These are phyloP conservation scores for Melanomma pulvis-pyrius DNA, from an alignment of 495 filamentous ascomycete species.

Conservation along the genomic window DNA sequence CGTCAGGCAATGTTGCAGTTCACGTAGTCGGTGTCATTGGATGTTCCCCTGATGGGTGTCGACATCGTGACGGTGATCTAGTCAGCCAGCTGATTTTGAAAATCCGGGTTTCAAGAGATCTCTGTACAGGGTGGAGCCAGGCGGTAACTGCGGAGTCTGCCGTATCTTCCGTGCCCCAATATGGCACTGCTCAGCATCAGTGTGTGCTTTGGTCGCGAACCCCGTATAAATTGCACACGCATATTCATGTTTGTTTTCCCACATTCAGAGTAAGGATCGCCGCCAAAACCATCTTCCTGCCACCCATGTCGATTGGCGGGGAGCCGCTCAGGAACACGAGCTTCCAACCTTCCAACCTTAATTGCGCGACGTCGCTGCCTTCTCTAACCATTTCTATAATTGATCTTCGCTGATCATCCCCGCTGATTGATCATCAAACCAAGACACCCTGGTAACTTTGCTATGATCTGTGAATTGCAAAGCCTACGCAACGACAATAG, in stretches of 20 bases:
- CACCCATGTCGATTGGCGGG: constrained; percentile 1
- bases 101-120: constrained; percentile 15
- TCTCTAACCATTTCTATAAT: neutral
- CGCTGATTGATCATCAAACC: constrained; percentile 14
- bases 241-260: constrained; percentile 1
- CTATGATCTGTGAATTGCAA: constrained; percentile 19
- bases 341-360: constrained; percentile 23
- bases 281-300: constrained; percentile 18
- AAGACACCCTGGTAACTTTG: constrained; percentile 7
- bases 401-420: constrained; percentile 20
- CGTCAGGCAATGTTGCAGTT: neutral
- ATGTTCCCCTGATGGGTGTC: neutral
- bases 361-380: neutral
- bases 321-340: constrained; percentile 27
- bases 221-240: constrained; percentile 12
- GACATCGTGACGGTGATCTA: constrained; percentile 5
- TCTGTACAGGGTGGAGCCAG: neutral
- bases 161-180: constrained; percentile 14
- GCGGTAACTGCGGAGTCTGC: constrained; percentile 11
- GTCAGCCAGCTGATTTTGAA: neutral
- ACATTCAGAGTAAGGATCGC: constrained; percentile 23
- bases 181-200: neutral
- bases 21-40: neutral
- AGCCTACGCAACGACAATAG: constrained; percentile 22
- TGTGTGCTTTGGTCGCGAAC: constrained; percentile 4